Base-by-base conservation (phyloP, 2,329 filamentous ascomycete species). In the Trichoderma breve region DNA sequence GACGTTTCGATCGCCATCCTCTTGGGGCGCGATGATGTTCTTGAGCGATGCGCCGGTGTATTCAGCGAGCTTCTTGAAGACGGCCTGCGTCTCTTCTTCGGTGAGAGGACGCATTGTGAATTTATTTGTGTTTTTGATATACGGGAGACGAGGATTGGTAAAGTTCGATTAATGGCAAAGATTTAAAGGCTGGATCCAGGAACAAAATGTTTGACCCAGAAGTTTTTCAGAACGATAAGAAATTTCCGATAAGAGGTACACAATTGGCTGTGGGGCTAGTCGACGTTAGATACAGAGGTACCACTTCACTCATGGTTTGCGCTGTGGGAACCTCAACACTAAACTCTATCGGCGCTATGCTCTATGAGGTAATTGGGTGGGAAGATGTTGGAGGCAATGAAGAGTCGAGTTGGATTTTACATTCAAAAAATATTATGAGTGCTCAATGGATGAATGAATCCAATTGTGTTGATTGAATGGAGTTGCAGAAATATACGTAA, bases 21-120 rank as follows among this genome's bases (percentile, higher is more conserved):
- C 88, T 73, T 92, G 85, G 11, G 92, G 91, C 62, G 91, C 89
- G 77, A 95, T 94, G 76, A 98, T 89, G 82, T 94, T 91, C 82
- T 94, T 95, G 76, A 98, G 88, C 21, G 93, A 95, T 77, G 89
- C 89, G 76, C 95, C 94, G 28, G 93, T 96, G 86, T 98, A 99
- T 82, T 94, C 93, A 72, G 96, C 96, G 53, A 99, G 90, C 86
- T 98, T 97, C 77, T 91, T 89, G 83, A 98, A 97, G 77, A 98
- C 90, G 1, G 92, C 93, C 81, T 93, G 90, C 72, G 91, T 93
- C 83, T 94, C 92, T 79, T 86, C 83, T 81, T 94, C 94, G 71
- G 94, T 96, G 76, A 97, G 89, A 67, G 92, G 89, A 71, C 94
- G 89, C 93, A 97, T 97, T 7, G 14, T 70, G 24, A 3, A 21